Base-by-base conservation (phyloP, 2,329 filamentous ascomycete genomes). In the Scortechinia acanthostroma region DNA sequence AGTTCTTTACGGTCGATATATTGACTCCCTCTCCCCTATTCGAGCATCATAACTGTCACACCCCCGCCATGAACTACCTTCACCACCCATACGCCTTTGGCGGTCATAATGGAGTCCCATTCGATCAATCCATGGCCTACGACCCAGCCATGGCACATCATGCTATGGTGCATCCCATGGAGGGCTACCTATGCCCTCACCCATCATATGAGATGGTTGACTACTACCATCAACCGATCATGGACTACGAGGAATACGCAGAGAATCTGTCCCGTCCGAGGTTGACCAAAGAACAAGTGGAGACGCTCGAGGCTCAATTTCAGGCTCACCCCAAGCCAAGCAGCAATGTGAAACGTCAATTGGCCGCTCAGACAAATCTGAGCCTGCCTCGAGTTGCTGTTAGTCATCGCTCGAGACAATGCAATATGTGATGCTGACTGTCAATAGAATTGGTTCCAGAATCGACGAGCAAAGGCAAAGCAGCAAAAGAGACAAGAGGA, bases 371-470 rank as follows among this genome's bases (percentile, higher is more conserved):
- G 49, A 71, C 70, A 6, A 70, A 70, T 37, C 57, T 73, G 42
- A 69, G 67, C 45, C 56, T 71, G 35, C 67, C 65, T 33, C 63
- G 70, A 46, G 69, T 73, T 52, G 69, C 69, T 47, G 70, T 73
- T 60, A 49, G 69, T 66, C 20, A 28, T 13, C 23, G 37, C 28
- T n/a, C 3, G 4, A 22, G 42, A 6, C 3, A 21, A 16, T 14
- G 4, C 23, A 15, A 47, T 10, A 48, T 21, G n/a, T n/a, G n/a
- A n/a, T n/a, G n/a, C n/a, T n/a, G n/a, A n/a, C n/a, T 49, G 44
- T 20, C n/a, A 47, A 35, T 48, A 73, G 70, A 73, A 73, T 49
- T 73, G 70, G 70, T 73, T 72, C 52, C 70, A 73, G 50, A 73
- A 73, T 50, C 64, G 70, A 48, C 65, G 70, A 42, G 70, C 70